Base-by-base conservation (phyloP, 768 basidiomycete species). In the Pluteus cervinus region DNA sequence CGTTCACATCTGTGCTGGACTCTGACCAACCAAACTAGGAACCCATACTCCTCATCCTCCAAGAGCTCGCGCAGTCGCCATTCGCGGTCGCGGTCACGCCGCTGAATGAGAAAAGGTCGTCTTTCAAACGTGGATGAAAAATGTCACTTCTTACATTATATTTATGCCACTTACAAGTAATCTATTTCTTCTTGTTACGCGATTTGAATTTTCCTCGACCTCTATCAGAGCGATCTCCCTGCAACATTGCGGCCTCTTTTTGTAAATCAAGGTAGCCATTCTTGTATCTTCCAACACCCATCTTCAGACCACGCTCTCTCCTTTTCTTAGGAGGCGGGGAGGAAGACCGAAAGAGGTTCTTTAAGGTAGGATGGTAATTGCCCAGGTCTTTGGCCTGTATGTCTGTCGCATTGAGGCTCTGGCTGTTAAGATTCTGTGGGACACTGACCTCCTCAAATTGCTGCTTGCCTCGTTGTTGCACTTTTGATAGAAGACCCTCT, bases 331-430 rank as follows among this genome's bases (percentile, higher is more conserved):
- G 40, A 32, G 48, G 35, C 6, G 39, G 43, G 14, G 58, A 50
- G 14, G 56, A 51, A 14, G 49, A 42, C 37, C 73, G 73, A 49
- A 79, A 86, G 5, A 81, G 45, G 41, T 71, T 76, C 56, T 88
- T 91, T 38, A 90, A 61, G 4, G 70, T 65, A 25, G 84, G 86
- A 48, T 91, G 86, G 53, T 89, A 91, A 55, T 88, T 90, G 12
- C 88, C 88, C 43, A 86, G 44, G 45, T 84, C 73, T 60, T 89
- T 91, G 4, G 86, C 86, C 88, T 91, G 38, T 20, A 21, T 22
- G 26, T 24, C 12, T n/a, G n/a, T n/a, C n/a, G n/a, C n/a, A n/a
- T n/a, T n/a, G n/a, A n/a, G n/a, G n/a, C n/a, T n/a, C n/a, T n/a
- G n/a, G n/a, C n/a, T n/a, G n/a, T n/a, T n/a, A n/a, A n/a, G 11